These are phyloP conservation scores for Lactifluus rugatus DNA, from an alignment of 768 basidiomycete genomes.

Conservation along the genomic window DNA sequence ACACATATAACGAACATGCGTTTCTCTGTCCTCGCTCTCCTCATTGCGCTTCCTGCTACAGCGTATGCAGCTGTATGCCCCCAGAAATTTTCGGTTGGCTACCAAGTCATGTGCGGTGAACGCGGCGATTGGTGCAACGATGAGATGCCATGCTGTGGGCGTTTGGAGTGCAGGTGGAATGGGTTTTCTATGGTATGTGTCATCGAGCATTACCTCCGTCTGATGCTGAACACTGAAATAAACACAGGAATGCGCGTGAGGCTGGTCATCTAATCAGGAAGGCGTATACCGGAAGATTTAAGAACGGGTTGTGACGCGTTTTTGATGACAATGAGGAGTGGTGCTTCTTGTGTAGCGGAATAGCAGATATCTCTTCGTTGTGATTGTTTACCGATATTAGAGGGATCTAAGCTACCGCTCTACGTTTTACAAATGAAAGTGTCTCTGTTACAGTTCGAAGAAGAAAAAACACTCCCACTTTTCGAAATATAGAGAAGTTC, in stretches of 20 bases:
- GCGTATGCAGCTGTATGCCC: not conserved
- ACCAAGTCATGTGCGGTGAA: not conserved
- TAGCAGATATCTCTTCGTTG: too few relatives aligned
- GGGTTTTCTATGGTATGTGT: not conserved
- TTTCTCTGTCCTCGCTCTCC: not conserved
- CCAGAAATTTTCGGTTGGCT: not conserved
- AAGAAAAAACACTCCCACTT: too few relatives aligned
- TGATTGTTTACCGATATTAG: too few relatives aligned
- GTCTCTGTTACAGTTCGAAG: too few relatives aligned
- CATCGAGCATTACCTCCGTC: not conserved
- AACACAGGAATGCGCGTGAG: not conserved
- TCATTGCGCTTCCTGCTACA: not conserved
- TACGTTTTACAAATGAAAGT: too few relatives aligned
- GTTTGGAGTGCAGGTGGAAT: not conserved
- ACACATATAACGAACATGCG: not conserved
- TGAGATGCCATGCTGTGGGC: not conserved
- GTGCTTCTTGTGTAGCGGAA: too few relatives aligned
- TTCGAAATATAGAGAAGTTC: too few relatives aligned
- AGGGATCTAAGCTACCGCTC: too few relatives aligned
- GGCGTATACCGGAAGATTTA: not conserved
- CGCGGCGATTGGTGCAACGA: not conserved
- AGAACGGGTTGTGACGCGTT: not conserved
- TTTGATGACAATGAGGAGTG: too few relatives aligned
- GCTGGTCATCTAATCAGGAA: not conserved
- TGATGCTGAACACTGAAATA: not conserved